phyloP scores from a whole-genome alignment of 1,284 basidiomycete genomes.

The Inonotus obliquus region DNA sequence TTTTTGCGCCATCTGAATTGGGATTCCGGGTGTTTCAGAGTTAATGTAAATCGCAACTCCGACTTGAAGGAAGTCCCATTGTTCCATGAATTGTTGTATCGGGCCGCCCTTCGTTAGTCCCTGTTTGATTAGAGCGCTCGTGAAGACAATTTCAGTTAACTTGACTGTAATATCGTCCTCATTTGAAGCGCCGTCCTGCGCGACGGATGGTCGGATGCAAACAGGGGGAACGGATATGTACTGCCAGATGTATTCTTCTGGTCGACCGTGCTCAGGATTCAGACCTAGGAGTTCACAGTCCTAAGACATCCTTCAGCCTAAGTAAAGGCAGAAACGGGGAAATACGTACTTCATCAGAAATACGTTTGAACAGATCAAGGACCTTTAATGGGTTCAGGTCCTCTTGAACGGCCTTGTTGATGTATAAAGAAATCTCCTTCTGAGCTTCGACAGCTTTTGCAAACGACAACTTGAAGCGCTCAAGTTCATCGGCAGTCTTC shows the following conservation, averaged over 20 bases:
- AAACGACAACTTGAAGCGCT: conserved; percentile 86
- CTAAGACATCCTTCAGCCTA: conserved; percentile 31
- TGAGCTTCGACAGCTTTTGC: conserved; percentile 79
- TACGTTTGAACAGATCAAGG: conserved; percentile 87
- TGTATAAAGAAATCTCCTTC: conserved; percentile 81
- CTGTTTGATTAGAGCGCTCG: conserved; percentile 90
- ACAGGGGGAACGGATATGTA: conserved; percentile 98
- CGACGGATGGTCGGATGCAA: conserved; percentile 95
- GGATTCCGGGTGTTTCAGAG: conserved; percentile 93
- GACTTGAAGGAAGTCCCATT: conserved; percentile 97
- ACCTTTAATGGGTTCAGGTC: conserved; percentile 96
- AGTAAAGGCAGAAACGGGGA: not conserved
- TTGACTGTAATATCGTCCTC: conserved; percentile 99
- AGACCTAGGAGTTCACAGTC: conserved; percentile 95
- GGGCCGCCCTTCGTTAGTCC: conserved; percentile 86
- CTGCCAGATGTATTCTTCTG: conserved; percentile 99
- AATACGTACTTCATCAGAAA: conserved; percentile 80
- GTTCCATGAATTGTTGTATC: conserved; percentile 90
- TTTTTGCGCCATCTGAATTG: conserved; percentile 79
- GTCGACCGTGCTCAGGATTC: conserved; percentile 84
- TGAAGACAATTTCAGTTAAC: conserved; percentile 95
- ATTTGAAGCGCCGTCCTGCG: conserved; percentile 95
- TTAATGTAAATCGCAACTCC: conserved; percentile 98
- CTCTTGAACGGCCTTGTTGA: conserved; percentile 88
- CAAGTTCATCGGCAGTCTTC: conserved; percentile 88